These are phyloP conservation scores for Caloboletus inedulis DNA, from an alignment of 1,284 basidiomycete species.

Conservation along the genomic window DNA sequence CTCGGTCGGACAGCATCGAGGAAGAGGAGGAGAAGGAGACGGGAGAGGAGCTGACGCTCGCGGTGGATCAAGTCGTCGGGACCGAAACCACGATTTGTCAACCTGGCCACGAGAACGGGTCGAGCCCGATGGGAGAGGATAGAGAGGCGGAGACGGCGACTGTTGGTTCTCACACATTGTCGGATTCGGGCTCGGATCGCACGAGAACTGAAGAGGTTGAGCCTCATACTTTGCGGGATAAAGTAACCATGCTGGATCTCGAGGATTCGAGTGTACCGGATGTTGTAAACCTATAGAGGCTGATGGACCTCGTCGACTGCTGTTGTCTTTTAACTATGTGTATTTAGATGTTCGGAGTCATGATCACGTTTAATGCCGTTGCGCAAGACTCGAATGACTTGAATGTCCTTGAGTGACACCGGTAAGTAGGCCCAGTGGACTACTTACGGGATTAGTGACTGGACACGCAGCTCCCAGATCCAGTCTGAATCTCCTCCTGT, in stretches of 20 bases:
- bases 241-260: slow-evolving; percentile 26
- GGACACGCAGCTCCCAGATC: no score
- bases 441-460: no score
- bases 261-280: slow-evolving; percentile 23
- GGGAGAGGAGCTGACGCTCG: slow-evolving; percentile 1
- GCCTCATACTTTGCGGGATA: slow-evolving; percentile 28
- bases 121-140: slow-evolving; percentile 14
- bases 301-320: neutral
- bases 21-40: slow-evolving; percentile 27
- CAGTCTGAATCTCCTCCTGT: no score
- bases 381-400: neutral
- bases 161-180: slow-evolving; percentile 26
- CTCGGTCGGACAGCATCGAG: slow-evolving; percentile 34
- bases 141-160: slow-evolving; percentile 24
- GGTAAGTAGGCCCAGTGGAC: no score
- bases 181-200: slow-evolving; percentile 28
- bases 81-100: slow-evolving; percentile 2
- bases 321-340: slow-evolving; percentile 22
- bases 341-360: slow-evolving; percentile 22
- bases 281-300: slow-evolving; percentile 17
- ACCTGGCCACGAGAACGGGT: slow-evolving; percentile 4
- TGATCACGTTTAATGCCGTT: slow-evolving; percentile 8
- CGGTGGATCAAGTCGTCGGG: neutral
- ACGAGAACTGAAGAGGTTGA: slow-evolving; percentile 26
- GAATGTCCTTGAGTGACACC: neutral